Base-by-base conservation (phyloP, 179 eudicot species). In the Beta macrorhiza region DNA sequence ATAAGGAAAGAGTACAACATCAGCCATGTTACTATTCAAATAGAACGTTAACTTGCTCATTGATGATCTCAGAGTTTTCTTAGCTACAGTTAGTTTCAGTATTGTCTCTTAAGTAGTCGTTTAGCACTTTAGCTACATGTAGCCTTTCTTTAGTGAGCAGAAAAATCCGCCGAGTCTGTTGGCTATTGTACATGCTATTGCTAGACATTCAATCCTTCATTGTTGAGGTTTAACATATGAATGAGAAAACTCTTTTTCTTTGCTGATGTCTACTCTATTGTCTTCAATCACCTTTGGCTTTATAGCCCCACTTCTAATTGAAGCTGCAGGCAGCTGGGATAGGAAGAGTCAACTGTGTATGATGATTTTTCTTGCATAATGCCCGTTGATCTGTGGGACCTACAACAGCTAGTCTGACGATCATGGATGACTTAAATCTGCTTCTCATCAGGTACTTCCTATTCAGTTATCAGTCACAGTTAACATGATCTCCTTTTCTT, bases 21-120 rank as follows among this genome's bases (percentile, higher is more conserved):
- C 76, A 95, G 91, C 76, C 98, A 93, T 78, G 98, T 93, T 0
- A 95, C 99, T 0, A 90, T 95, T 53, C 99, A 95, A 79, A 90
- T 88, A 13, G 88, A 88, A 74, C 90, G 88, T 80, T 84, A 75
- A 61, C 6, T 51, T 53, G 76, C 62, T 59, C 64, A 5, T 65
- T 29, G 59, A 57, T 67, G 37, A 19, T 73, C 53, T 74, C 29
- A 0, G 59, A 17, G 70, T 78, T 44, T 57, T 52, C 32, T 81
- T 73, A 13, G 29, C 72, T 58, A 17, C 62, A 57, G 57, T 72
- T 73, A 74, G 82, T 57, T 77, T 25, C 42, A 20, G 5, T 67
- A 74, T 68, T 62, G 32, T 22, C 73, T 68, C 63, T 45, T 59
- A 42, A 52, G 68, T 81, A 82, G 83, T 69, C 61, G 10, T 67